Conservation (phyloP, 2,329 filamentous ascomycete genomes). For the Cercospora brassicicola region DNA sequence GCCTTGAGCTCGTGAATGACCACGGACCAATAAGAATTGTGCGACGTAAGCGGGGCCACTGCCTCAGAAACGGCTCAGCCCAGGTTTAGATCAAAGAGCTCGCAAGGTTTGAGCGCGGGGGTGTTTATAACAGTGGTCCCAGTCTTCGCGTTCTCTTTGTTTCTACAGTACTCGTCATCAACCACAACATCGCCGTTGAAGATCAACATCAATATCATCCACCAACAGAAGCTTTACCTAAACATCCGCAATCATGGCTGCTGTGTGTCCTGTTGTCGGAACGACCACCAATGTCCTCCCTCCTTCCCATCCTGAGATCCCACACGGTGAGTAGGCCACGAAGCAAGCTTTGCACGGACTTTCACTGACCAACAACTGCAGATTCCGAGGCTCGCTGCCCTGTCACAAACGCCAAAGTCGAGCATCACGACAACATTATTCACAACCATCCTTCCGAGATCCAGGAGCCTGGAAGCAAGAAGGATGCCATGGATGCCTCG, state of each 20-base stretch:
- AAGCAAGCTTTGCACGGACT: not conserved
- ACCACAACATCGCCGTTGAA: not conserved
- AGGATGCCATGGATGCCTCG: constrained; percentile 39
- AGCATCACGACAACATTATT: constrained; percentile 46
- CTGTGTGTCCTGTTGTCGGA: constrained; percentile 30
- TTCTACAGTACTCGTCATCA: not conserved
- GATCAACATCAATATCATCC: not conserved
- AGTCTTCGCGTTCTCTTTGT: constrained; percentile 5
- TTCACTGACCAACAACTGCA: not conserved
- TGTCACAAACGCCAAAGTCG: constrained; percentile 48
- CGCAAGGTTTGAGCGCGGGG: constrained; percentile 5
- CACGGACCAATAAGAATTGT: constrained; percentile 10
- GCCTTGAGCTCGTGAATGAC: not conserved
- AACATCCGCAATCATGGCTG: constrained; percentile 15
- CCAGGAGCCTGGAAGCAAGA: constrained; percentile 29
- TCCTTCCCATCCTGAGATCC: constrained; percentile 44
- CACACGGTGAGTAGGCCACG: constrained; percentile 16
- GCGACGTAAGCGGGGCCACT: constrained; percentile 11
- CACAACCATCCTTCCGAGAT: constrained; percentile 44
- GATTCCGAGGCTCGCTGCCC: constrained; percentile 48
- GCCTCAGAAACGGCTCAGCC: not conserved
- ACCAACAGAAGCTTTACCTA: not conserved
- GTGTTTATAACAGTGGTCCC: constrained; percentile 3
- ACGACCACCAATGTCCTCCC: constrained; percentile 48
- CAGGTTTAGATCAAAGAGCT: constrained; percentile 11